A percentile compares a stretch with the other conserved stretches of the same genome.
These are phyloP conservation scores for Dendrobium chrysotoxum DNA, from an alignment of 106 monocot genomes.

Conservation along the genomic window DNA sequence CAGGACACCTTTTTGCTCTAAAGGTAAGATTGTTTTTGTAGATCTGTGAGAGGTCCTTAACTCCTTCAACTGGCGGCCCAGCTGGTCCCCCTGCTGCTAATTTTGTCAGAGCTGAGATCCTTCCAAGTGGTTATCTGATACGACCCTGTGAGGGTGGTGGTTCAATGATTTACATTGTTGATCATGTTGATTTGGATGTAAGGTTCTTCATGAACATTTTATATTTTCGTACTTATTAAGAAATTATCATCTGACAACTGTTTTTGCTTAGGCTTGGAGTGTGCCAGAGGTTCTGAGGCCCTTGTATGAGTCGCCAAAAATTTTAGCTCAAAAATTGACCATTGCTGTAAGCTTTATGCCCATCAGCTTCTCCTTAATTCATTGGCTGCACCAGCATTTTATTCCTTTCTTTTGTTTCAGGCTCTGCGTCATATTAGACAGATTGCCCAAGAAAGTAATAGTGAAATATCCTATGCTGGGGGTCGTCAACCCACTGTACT, in stretches of 20 bases:
- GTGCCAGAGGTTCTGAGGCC: conserved; percentile 89
- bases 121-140: conserved; percentile 86
- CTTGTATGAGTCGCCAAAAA: conserved; percentile 72
- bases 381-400: background rate
- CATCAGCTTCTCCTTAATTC: background rate
- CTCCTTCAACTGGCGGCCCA: conserved; percentile 54
- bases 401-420: conserved; percentile 17
- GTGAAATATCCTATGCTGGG: conserved; percentile 58
- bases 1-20: background rate
- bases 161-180: conserved; percentile 95
- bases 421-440: conserved; percentile 72
- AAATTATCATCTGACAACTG: background rate
- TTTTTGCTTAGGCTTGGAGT: conserved; percentile 56
- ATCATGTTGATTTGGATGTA: conserved; percentile 88
- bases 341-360: conserved; percentile 41
- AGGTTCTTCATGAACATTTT: conserved; percentile 10
- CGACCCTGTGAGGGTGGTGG: conserved; percentile 89
- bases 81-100: conserved; percentile 49
- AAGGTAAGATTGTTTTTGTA: conserved; percentile 9
- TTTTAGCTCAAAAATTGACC: conserved; percentile 81
- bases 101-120: conserved; percentile 81
- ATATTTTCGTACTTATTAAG: background rate
- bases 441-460: conserved; percentile 63
- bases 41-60: conserved; percentile 89
- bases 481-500: conserved; percentile 69